Evolutionary conservation across 2,329 filamentous ascomycete genomes (phyloP).

Genomic region (Aspergillus hortae): DNA sequence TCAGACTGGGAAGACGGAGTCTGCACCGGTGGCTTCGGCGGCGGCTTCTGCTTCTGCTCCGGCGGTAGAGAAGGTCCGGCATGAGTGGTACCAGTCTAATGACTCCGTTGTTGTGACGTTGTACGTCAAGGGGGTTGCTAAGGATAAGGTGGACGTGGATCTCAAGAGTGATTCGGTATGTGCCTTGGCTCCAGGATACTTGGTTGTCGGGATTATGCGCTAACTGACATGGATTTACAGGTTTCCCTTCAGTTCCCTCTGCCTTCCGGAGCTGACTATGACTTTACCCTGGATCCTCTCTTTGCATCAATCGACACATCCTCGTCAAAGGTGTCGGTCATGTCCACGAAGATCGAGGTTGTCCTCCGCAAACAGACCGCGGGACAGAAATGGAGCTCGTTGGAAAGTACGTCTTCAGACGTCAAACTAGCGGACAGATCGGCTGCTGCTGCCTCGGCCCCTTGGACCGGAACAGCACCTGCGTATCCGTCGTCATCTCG

Average conservation of each 20-base stretch:
- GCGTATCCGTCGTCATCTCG: conserved; percentile 84
- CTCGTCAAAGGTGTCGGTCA: conserved; percentile 61
- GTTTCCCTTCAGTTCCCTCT: conserved; percentile 59
- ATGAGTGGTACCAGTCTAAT: conserved; percentile 66
- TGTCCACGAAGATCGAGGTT: conserved; percentile 77
- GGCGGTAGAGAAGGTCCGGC: conserved; percentile 55
- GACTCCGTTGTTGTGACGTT: conserved; percentile 61
- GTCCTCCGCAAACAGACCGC: conserved; percentile 63
- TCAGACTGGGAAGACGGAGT: conserved; percentile 3
- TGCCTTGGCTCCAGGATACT: conserved; percentile 15
- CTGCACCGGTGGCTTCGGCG: neutral
- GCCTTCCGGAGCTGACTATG: conserved; percentile 51
- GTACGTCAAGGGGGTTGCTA: conserved; percentile 62
- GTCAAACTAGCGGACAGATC: conserved; percentile 19
- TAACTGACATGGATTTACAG: conserved; percentile 25
- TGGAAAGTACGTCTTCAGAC: conserved; percentile 47
- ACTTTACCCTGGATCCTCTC: conserved; percentile 63
- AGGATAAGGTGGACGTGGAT: conserved; percentile 53
- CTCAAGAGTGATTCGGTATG: conserved; percentile 48
- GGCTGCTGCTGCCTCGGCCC: conserved; percentile 7
- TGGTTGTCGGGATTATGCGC: conserved; percentile 14
- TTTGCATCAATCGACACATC: conserved; percentile 62
- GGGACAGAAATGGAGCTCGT: conserved; percentile 64
- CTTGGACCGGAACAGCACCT: conserved; percentile 43
- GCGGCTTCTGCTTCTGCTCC: conserved; percentile 3